Percentiles rank a stretch among this genome's conserved stretches.
Conservation (phyloP, 2,329 filamentous ascomycete genomes). For the Fusarium sp. region DNA sequence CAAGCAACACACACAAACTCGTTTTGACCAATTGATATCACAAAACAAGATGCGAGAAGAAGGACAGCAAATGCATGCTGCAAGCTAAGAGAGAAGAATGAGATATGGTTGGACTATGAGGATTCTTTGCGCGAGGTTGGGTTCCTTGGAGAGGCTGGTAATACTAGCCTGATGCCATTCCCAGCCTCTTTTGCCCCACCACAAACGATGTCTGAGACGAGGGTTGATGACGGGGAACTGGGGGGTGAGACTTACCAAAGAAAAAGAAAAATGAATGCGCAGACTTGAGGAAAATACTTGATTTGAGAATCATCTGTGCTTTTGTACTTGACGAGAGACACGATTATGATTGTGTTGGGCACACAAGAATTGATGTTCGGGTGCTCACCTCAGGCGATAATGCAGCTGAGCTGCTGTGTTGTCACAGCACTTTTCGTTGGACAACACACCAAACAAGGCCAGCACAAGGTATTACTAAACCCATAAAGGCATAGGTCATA, state of each 20-base stretch:
- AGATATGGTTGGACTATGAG: conserved; percentile 53
- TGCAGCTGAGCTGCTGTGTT: conserved; percentile 32
- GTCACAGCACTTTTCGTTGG: conserved; percentile 29
- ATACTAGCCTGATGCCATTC: conserved; percentile 33
- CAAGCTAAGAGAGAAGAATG: conserved; percentile 40
- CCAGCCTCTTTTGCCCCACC: conserved; percentile 46
- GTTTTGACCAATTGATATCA: conserved; percentile 52
- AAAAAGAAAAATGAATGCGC: conserved; percentile 1
- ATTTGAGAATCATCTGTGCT: not conserved
- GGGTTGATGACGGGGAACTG: conserved; percentile 13
- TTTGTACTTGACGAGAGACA: conserved; percentile 6
- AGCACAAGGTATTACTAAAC: conserved; percentile 18
- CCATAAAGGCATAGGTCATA: conserved; percentile 4
- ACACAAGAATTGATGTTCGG: conserved; percentile 19
- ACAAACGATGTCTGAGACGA: conserved; percentile 27
- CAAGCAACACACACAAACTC: conserved; percentile 40
- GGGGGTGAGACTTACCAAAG: conserved; percentile 26
- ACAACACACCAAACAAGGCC: conserved; percentile 17
- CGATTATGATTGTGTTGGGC: conserved; percentile 24
- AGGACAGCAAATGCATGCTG: conserved; percentile 47
- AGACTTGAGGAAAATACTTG: not conserved
- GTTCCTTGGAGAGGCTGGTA: conserved; percentile 42
- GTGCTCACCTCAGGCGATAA: conserved; percentile 32
- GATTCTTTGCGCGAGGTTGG: conserved; percentile 47
- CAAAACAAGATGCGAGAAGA: conserved; percentile 49